These are phyloP conservation scores for Hypoxylon lenormandii DNA, from an alignment of 495 filamentous ascomycete genomes.

Conservation along the genomic window DNA sequence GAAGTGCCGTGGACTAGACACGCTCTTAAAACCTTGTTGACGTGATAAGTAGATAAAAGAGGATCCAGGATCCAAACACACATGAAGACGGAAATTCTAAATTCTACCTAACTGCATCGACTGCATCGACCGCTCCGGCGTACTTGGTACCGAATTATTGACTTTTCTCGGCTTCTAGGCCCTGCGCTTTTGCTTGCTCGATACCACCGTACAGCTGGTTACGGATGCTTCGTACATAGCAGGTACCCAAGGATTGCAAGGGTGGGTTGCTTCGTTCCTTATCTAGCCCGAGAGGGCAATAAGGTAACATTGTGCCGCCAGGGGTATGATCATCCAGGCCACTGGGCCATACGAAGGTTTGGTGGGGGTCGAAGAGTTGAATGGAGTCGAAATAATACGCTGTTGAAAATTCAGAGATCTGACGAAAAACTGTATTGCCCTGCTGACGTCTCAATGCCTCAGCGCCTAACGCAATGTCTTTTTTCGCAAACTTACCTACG, in stretches of 20 bases:
- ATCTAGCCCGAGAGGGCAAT: constrained; percentile 19
- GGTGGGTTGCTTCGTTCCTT: constrained; percentile 6
- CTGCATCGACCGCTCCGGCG: background rate
- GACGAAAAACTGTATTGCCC: no score
- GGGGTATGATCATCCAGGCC: constrained; percentile 1
- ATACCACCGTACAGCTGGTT: constrained; percentile 3
- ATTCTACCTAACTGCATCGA: no score
- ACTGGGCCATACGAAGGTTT: background rate
- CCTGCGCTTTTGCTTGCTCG: constrained; percentile 13
- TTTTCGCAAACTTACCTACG: no score
- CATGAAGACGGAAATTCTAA: no score
- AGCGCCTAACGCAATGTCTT: no score
- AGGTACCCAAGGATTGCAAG: constrained; percentile 17
- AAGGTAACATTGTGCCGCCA: background rate
- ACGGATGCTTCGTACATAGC: constrained; percentile 17
- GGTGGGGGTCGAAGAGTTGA: background rate
- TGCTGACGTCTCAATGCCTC: no score
- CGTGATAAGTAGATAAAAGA: no score
- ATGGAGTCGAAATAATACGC: background rate
- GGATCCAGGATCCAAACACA: no score
- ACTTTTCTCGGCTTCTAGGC: constrained; percentile 14
- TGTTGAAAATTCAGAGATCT: no score
- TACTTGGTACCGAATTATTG: constrained; percentile 11
- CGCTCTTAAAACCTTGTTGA: no score
- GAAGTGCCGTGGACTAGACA: no score